Evolutionary conservation across 768 basidiomycete species (phyloP).

Genomic region (Jaapia argillacea): DNA sequence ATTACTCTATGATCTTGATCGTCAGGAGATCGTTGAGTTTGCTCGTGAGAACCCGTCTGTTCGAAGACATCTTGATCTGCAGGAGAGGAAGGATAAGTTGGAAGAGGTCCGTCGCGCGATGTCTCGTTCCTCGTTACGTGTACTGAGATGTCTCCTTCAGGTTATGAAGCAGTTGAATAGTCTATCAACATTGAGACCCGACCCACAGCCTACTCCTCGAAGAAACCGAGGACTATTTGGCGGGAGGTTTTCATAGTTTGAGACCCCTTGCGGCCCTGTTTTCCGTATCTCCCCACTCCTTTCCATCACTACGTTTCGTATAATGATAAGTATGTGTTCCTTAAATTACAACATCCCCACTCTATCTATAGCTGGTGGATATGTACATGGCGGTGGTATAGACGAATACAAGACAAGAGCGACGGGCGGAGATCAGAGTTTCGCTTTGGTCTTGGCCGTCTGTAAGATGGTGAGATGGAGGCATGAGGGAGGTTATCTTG

Average conservation of each 20-base stretch:
- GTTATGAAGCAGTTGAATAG: constrained; percentile 95
- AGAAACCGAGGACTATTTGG: constrained; percentile 76
- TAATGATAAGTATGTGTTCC: neutral
- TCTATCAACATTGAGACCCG: constrained; percentile 78
- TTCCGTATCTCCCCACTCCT: too few species aligned
- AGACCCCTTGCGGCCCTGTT: neutral
- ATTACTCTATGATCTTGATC: constrained; percentile 87
- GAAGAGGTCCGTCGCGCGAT: constrained; percentile 58
- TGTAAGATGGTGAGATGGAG: constrained; percentile 6
- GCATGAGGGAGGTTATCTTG: neutral
- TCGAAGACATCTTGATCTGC: constrained; percentile 80
- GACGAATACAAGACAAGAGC: neutral
- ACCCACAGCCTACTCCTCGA: constrained; percentile 64
- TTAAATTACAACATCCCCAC: constrained; percentile 4
- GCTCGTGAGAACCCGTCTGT: constrained; percentile 94
- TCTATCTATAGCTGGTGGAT: constrained; percentile 1
- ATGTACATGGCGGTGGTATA: neutral
- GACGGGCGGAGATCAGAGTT: constrained; percentile 18
- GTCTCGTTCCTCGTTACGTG: neutral
- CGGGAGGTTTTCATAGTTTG: constrained; percentile 44
- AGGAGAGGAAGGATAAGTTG: constrained; percentile 94
- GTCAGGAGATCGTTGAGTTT: constrained; percentile 81
- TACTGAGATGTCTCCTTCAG: constrained; percentile 28
- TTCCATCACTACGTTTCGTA: too few species aligned
- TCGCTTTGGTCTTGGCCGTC: constrained; percentile 29